Percentiles rank a stretch among this genome's conserved stretches.
These are phyloP conservation scores for Candida odintsovae DNA, from an alignment of 805 yeast species.

Conservation along the genomic window DNA sequence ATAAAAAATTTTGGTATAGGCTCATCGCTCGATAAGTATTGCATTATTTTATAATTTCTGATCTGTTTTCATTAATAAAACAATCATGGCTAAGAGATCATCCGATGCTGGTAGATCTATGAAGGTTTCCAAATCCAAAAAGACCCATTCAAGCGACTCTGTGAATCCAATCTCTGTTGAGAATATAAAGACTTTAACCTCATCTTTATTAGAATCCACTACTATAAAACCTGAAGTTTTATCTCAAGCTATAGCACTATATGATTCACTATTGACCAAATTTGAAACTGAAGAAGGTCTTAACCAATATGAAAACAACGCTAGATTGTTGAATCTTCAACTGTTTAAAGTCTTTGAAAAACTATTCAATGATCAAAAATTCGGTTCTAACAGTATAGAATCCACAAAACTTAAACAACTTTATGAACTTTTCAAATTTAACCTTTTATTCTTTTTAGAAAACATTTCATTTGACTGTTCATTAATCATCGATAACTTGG, in stretches of 20 bases:
- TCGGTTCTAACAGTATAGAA: constrained; percentile 26
- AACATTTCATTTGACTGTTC: constrained; percentile 37
- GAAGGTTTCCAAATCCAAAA: constrained; percentile 3
- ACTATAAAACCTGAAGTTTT: constrained; percentile 6
- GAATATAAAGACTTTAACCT: constrained; percentile 7
- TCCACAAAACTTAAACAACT: constrained; percentile 58
- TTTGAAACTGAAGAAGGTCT: constrained; percentile 16
- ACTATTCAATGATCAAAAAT: constrained; percentile 11
- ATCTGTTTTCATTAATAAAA: no score
- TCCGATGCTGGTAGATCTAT: neutral
- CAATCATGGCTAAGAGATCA: constrained; percentile 12
- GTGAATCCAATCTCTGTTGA: constrained; percentile 9
- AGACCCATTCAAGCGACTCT: neutral
- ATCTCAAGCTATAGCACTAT: constrained; percentile 8
- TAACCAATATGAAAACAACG: constrained; percentile 12
- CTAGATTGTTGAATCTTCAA: constrained; percentile 18
- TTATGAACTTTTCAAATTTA: constrained; percentile 47
- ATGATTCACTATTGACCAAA: constrained; percentile 18
- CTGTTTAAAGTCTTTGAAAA: constrained; percentile 20
- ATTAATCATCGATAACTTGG: constrained; percentile 46
- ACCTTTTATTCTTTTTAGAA: constrained; percentile 37
- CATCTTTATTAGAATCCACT: constrained; percentile 7
- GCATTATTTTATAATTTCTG: no score
- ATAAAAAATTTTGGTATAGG: neutral
- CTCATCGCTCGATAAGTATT: neutral